Evolutionary conservation across 164 flowering plant species (phyloP), one percentile per base, ranked within the genome.

Genomic region (Nymphaea thermarum): DNA sequence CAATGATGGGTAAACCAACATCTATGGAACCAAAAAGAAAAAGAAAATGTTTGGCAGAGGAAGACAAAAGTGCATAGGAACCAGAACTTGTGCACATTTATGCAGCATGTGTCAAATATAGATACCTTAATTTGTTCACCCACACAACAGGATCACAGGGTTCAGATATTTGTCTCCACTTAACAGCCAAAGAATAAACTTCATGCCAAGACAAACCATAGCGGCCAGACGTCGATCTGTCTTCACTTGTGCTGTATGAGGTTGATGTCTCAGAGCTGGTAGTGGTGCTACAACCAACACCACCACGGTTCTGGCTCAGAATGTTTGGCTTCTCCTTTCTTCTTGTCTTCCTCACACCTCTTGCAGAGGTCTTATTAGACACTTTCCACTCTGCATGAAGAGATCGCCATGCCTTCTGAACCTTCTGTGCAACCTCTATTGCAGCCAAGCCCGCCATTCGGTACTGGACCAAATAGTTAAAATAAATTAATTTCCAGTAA

Each of bases 361-460:
- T 94, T 65, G 82, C 57, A 4, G 79, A 47, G 70, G 74, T 76
- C 79, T 80, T 93, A 75, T 74, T 87, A 55, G 90, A 79, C 77
- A 71, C n/a, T 71, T 83, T 94, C 91, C 87, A 83, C 68, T 93
- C 98, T 55, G 77, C 71, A 71, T 84, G 97, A 69, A 89, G 62
- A 71, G 90, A 76, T 67, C 96, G 99, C 97, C 96, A 94, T 74
- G 84, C 88, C 75, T 83, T 94, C 65, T 91, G 85, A 67, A 94
- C 92, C 83, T 82, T 91, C 71, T 94, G 99, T n/a, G 99, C 99
- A 77, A 94, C 85, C 78, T 94, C 97, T 71, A 94, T 89, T 51
- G 89, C 95, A 75, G 99, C 99, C 68, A 94, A 85, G 65, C 99
- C 99, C 7, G 99, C 99, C 99, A 94, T 94, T 12, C 99, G 97